Base-by-base conservation (phyloP, 1,139 yeast species). In the Blastobotrys petasosporus region DNA sequence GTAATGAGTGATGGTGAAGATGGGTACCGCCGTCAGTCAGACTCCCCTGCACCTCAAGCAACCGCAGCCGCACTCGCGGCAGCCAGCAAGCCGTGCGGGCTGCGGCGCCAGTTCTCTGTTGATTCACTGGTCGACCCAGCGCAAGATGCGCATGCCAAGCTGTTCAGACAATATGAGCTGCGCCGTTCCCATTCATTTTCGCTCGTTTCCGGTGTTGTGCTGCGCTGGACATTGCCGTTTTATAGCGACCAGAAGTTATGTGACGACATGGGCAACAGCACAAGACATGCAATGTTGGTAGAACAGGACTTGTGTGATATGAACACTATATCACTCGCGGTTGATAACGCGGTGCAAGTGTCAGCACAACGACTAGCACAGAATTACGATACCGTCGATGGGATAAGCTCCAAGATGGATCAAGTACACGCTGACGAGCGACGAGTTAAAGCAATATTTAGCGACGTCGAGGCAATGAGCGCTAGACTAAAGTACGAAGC, bases 401-500 rank as follows among this genome's bases (percentile, higher is more conserved):
- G 47, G 4, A 40, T 54, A 34, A 46, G 51, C 16, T 39, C 44
- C 8, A 49, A 54, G 37, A 47, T 57, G 16, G 55, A 55, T 17
- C 42, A 48, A 25, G 51, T 53, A 3, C 38, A 49, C 37, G 52
- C 54, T 28, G 52, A 54, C 28, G 58, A 54, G 33, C 47, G 46
- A 4, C 41, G 61, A 55, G 53, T 82, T 39, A 67, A 73, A 42
- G 67, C 65, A 39, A 82, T 78, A 52, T 67, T 84, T 51, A 68
- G 70, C 34, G 90, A 84, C 49, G 72, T 87, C 39, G 79, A 80
- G 32, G 79, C 85, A 1, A 70, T 83, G 37, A 79, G 85, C 31
- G 92, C 95, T 20, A 72, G 94, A 52, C 69, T 92, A 48, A 76
- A 80, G 46, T 92, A 90, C 62, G 96, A 92, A 59, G 74, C 87